phyloP scores from a whole-genome alignment of 768 basidiomycete genomes.

The Suillus plorans region DNA sequence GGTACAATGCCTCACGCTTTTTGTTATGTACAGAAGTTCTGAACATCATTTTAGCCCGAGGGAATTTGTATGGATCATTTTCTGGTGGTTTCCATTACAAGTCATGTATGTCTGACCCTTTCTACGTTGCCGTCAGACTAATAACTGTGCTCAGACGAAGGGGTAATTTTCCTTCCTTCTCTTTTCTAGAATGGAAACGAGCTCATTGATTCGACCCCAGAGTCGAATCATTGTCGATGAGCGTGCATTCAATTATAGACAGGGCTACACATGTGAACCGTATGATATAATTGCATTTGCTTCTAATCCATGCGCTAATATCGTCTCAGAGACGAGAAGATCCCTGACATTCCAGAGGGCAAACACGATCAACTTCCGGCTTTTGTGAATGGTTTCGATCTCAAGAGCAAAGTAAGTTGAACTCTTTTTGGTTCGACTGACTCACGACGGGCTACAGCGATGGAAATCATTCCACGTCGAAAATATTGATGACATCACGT shows the following conservation, averaged over 20 bases:
- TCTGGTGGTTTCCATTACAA: conserved; percentile 16
- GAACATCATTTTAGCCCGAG: conserved; percentile 11
- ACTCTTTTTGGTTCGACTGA: background rate
- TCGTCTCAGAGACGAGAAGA: conserved; percentile 5
- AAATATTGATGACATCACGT: conserved; percentile 49
- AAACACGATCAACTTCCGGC: conserved; percentile 56
- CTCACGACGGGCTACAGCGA: conserved; percentile 26
- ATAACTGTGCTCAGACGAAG: conserved; percentile 10
- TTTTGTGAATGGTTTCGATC: conserved; percentile 61
- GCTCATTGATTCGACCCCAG: conserved; percentile 41
- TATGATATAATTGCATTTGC: background rate
- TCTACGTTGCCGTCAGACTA: background rate
- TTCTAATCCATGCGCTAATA: background rate
- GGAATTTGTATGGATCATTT: conserved; percentile 10
- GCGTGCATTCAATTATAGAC: background rate
- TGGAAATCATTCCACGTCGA: conserved; percentile 58
- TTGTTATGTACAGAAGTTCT: background rate
- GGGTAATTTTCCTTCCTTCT: conserved; percentile 25
- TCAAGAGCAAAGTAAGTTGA: conserved; percentile 45
- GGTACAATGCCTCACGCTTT: conserved; percentile 6
- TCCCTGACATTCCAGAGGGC: conserved; percentile 45
- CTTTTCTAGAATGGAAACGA: conserved; percentile 57
- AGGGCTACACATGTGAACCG: background rate
- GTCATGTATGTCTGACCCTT: conserved; percentile 12
- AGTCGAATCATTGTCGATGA: background rate